Evolutionary conservation across 805 yeast species (phyloP).

Genomic region (Candida insectalens): DNA sequence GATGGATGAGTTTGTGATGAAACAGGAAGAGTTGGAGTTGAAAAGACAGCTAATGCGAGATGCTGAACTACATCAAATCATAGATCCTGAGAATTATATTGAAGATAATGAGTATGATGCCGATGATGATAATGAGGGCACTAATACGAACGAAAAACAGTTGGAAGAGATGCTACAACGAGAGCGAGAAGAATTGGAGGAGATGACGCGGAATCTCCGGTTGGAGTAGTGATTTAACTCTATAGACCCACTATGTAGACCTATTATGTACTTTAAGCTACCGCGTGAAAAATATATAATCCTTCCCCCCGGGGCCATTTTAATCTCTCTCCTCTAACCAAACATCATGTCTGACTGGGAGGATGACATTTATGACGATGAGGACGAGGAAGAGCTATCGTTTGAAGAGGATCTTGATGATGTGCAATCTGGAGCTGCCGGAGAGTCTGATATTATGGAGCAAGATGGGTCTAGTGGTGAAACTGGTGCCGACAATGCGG

Average conservation of each 20-base stretch:
- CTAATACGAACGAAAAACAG: constrained; percentile 11
- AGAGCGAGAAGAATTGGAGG: constrained; percentile 20
- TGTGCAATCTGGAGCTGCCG: constrained; percentile 2
- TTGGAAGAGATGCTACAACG: constrained; percentile 21
- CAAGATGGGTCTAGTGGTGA: constrained; percentile 7
- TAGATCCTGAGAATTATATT: constrained; percentile 10
- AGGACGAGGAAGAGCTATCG: constrained; percentile 24
- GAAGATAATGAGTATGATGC: constrained; percentile 21
- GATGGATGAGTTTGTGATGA: constrained; percentile 19
- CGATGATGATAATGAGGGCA: constrained; percentile 9
- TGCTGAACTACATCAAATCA: constrained; percentile 11
- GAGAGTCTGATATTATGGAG: background rate
- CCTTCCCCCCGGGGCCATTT: too few species aligned
- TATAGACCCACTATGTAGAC: background rate
- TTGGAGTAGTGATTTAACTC: too few species aligned
- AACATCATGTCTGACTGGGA: constrained; percentile 28
- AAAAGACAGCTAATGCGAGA: constrained; percentile 9
- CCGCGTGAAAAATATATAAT: too few species aligned
- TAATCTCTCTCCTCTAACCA: too few species aligned
- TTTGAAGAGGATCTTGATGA: constrained; percentile 22
- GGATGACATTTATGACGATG: constrained; percentile 27
- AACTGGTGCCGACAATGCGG: constrained; percentile 3
- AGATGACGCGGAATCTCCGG: constrained; percentile 16
- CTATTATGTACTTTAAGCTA: too few species aligned
- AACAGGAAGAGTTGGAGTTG: constrained; percentile 13